These are phyloP conservation scores for Leccinum subtestaceum DNA, from an alignment of 768 basidiomycete species.

Conservation along the genomic window DNA sequence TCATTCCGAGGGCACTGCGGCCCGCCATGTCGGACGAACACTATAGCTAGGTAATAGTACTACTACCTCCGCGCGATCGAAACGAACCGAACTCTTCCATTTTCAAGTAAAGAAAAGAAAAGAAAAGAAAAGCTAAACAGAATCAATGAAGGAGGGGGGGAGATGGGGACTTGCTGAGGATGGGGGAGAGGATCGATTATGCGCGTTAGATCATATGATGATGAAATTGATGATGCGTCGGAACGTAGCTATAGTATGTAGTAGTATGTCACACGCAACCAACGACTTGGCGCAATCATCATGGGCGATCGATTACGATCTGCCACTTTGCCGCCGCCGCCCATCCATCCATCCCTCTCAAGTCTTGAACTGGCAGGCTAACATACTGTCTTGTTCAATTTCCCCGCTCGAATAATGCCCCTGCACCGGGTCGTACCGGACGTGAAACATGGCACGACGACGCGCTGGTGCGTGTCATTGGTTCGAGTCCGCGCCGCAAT, in stretches of 20 bases:
- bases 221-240: not conserved
- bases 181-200: not conserved
- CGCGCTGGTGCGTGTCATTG: not conserved
- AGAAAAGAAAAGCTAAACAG: not conserved
- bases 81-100: not conserved
- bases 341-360: not conserved
- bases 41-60: not conserved
- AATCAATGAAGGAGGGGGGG: not conserved
- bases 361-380: not conserved
- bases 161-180: not conserved
- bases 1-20: not conserved
- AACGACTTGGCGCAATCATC: not conserved
- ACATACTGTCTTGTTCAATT: not conserved
- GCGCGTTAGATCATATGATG: not conserved
- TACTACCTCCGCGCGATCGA: not conserved
- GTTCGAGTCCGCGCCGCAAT: not conserved
- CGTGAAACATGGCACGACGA: not conserved
- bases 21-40: not conserved
- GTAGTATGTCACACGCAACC: not conserved
- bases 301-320: not conserved
- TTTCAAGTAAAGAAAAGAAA: not conserved
- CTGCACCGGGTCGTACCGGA: not conserved
- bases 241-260: too few species aligned
- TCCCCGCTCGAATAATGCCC: not conserved
- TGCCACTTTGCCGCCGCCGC: not conserved